phyloP scores from a whole-genome alignment of 768 basidiomycete genomes.

The Candolleomyces aberdarensis region DNA sequence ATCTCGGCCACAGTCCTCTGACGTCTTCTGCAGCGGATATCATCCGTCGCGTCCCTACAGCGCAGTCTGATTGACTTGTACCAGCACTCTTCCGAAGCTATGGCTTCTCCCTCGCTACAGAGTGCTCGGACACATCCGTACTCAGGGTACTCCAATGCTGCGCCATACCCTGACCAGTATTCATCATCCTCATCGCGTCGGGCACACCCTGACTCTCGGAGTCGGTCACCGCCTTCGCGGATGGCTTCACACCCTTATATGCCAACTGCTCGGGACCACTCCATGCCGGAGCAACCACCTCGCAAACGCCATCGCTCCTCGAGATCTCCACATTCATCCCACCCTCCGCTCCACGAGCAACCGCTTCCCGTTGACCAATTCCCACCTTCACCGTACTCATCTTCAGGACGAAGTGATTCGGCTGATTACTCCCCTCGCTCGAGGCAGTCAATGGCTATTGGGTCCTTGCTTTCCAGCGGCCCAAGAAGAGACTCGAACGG shows the following conservation, averaged over 20 bases:
- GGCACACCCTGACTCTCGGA: slow-evolving; percentile 27
- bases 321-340: slow-evolving; percentile 49
- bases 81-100: slow-evolving; percentile 29
- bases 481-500: slow-evolving; percentile 36
- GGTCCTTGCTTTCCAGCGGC: slow-evolving; percentile 58
- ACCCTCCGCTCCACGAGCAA: slow-evolving; percentile 39
- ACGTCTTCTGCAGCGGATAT: slow-evolving; percentile 51
- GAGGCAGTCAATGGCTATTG: slow-evolving; percentile 76
- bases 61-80: slow-evolving; percentile 67
- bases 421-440: slow-evolving; percentile 70
- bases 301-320: slow-evolving; percentile 67
- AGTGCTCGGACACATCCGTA: slow-evolving; percentile 17
- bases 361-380: slow-evolving; percentile 44
- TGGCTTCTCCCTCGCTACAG: slow-evolving; percentile 13
- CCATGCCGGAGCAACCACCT: slow-evolving; percentile 34
- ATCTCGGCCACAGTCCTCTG: slow-evolving; percentile 6
- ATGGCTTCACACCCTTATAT: slow-evolving; percentile 19
- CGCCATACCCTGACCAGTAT: slow-evolving; percentile 30
- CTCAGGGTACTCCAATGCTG: slow-evolving; percentile 36
- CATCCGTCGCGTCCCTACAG: slow-evolving; percentile 67
- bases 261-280: slow-evolving; percentile 31
- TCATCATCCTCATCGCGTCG: slow-evolving; percentile 14
- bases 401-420: slow-evolving; percentile 61
- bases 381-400: slow-evolving; percentile 74
- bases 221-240: slow-evolving; percentile 38